Percentiles rank a stretch among this genome's conserved stretches.
phyloP scores from a whole-genome alignment of 2,329 filamentous ascomycete genomes.

The Penicillium brasilianum region DNA sequence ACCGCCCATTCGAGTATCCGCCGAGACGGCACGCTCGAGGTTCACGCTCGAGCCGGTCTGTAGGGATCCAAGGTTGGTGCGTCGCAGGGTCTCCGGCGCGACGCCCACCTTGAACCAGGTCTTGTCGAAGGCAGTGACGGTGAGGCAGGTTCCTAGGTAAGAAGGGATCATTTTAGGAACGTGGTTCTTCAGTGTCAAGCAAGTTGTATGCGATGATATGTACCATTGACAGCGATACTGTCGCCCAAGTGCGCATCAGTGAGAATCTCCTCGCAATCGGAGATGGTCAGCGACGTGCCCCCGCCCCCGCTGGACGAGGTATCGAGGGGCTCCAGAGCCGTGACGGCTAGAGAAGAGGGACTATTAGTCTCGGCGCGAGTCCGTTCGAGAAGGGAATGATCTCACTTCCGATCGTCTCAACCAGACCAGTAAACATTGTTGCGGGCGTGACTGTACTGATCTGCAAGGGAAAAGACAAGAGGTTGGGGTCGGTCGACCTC shows the following conservation, averaged over 20 bases:
- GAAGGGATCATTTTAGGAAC: not conserved
- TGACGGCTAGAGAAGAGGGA: slow-evolving; percentile 68
- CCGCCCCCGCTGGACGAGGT: slow-evolving; percentile 71
- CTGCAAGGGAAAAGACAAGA: slow-evolving; percentile 18
- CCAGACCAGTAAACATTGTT: slow-evolving; percentile 92
- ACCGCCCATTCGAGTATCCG: slow-evolving; percentile 92
- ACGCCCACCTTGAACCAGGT: slow-evolving; percentile 85
- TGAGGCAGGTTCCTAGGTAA: slow-evolving; percentile 75
- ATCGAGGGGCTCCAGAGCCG: slow-evolving; percentile 79
- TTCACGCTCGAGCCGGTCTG: slow-evolving; percentile 73
- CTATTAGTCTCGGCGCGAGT: slow-evolving; percentile 32
- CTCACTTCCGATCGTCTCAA: slow-evolving; percentile 90
- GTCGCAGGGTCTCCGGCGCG: slow-evolving; percentile 91
- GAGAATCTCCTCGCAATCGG: slow-evolving; percentile 75
- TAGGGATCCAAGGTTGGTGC: slow-evolving; percentile 89
- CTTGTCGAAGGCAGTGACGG: slow-evolving; percentile 74
- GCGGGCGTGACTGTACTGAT: slow-evolving; percentile 16
- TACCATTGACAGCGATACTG: slow-evolving; percentile 91
- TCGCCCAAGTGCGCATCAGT: slow-evolving; percentile 84
- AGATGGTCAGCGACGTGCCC: slow-evolving; percentile 89
- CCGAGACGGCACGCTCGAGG: slow-evolving; percentile 89
- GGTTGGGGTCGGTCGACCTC: slow-evolving; percentile 32
- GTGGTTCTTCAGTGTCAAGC: not conserved
- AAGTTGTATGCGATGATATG: not conserved
- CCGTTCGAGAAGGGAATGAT: slow-evolving; percentile 19